phyloP scores from a whole-genome alignment of 495 filamentous ascomycete species.

The Thermothielavioides terrestris region DNA sequence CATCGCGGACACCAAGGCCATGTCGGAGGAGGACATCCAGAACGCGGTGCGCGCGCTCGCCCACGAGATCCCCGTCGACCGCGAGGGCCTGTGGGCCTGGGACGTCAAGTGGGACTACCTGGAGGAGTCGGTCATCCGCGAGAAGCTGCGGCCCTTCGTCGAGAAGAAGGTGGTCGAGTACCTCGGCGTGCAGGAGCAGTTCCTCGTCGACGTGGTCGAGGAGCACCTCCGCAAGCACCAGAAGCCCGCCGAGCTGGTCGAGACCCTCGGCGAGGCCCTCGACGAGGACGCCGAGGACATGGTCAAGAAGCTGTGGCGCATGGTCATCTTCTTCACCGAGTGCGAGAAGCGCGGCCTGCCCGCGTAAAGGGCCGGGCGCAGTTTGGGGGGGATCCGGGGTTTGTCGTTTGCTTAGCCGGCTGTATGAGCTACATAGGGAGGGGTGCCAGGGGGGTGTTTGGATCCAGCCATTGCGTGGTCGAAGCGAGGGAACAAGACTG shows the following conservation, averaged over 20 bases:
- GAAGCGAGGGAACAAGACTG: too few species aligned
- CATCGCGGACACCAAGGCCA: constrained; percentile 54
- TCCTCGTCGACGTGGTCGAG: constrained; percentile 87
- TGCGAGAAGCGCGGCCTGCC: constrained; percentile 85
- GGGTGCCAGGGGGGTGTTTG: too few species aligned
- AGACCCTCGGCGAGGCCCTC: constrained; percentile 77
- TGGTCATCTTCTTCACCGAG: constrained; percentile 98
- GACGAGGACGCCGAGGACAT: constrained; percentile 92
- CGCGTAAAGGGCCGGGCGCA: constrained; percentile 31
- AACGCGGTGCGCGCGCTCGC: constrained; percentile 73
- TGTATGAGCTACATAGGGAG: too few species aligned
- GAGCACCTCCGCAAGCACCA: constrained; percentile 74
- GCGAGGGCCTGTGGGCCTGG: constrained; percentile 84
- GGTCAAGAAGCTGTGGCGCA: constrained; percentile 95
- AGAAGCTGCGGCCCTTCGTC: constrained; percentile 89
- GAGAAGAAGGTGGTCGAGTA: constrained; percentile 98
- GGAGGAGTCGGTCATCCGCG: constrained; percentile 70
- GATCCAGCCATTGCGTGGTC: too few species aligned
- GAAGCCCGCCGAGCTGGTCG: constrained; percentile 70
- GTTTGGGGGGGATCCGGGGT: too few species aligned
- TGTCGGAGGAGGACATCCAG: constrained; percentile 76
- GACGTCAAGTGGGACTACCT: constrained; percentile 90
- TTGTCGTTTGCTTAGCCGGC: too few species aligned
- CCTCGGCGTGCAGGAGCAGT: constrained; percentile 91
- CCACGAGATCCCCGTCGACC: constrained; percentile 79